These are phyloP conservation scores for Globisporangium ultimum DNA, from an alignment of 352 stramenopile species.

Conservation along the genomic window DNA sequence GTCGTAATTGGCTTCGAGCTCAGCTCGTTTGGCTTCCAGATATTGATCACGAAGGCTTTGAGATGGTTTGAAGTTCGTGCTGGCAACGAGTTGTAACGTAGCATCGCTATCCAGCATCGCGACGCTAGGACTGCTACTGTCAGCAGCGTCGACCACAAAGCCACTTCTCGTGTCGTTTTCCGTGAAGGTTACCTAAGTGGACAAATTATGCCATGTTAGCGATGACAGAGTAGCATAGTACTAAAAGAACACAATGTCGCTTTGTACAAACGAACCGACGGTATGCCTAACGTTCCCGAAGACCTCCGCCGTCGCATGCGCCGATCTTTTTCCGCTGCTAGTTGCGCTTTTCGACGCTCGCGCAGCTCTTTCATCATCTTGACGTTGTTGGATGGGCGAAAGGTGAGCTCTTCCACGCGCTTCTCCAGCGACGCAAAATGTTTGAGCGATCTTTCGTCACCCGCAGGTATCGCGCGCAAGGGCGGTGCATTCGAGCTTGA, in stretches of 20 bases:
- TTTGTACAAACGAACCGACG: no score
- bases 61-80: neutral
- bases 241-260: neutral
- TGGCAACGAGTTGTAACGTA: neutral
- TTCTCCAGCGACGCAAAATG: constrained; percentile 46
- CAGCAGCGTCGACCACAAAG: constrained; percentile 4
- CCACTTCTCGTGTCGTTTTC: constrained; percentile 4
- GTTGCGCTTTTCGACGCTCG: constrained; percentile 56
- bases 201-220: neutral
- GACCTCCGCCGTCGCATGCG: constrained; percentile 46
- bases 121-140: neutral
- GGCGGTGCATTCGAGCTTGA: constrained; percentile 14
- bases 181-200: neutral
- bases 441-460: constrained; percentile 31
- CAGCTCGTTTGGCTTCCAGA: constrained; percentile 32
- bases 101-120: no score
- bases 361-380: constrained; percentile 85
- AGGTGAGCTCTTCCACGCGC: constrained; percentile 49
- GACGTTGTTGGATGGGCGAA: constrained; percentile 70
- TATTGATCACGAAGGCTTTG: constrained; percentile 32
- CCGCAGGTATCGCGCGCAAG: constrained; percentile 35
- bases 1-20: constrained; percentile 49
- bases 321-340: constrained; percentile 66
- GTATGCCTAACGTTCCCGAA: neutral
- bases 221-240: neutral